These are phyloP conservation scores for Phellopilus nigrolimitatus DNA, from an alignment of 1,284 basidiomycete species.

Conservation along the genomic window DNA sequence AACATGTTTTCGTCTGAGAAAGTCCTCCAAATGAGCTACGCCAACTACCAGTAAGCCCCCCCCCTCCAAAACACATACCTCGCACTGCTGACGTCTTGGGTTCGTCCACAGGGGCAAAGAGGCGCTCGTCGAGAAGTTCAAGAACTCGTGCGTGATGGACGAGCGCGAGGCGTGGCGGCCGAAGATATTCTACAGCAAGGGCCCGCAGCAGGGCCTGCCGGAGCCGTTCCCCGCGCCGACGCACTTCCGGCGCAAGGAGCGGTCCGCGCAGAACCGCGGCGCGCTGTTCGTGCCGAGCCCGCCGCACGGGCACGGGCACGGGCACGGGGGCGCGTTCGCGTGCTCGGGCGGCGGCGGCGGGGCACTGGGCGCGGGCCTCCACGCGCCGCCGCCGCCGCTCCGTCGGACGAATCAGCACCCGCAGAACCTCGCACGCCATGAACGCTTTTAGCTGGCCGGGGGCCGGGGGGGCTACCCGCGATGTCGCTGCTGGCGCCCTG, in stretches of 20 bases:
- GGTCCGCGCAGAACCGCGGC: slow-evolving; percentile 69
- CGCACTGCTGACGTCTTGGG: slow-evolving; percentile 5
- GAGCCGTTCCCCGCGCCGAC: slow-evolving; percentile 80
- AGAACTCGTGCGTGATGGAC: slow-evolving; percentile 82
- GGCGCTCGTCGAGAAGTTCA: slow-evolving; percentile 81
- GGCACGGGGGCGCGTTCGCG: neutral
- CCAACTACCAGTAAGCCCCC: slow-evolving; percentile 71
- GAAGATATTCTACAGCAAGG: slow-evolving; percentile 78
- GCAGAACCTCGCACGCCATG: slow-evolving; percentile 15
- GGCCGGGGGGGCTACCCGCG: neutral
- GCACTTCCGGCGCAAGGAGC: slow-evolving; percentile 70
- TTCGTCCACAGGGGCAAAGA: slow-evolving; percentile 64
- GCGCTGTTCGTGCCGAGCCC: slow-evolving; percentile 52
- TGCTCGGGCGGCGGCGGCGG: neutral
- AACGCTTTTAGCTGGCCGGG: slow-evolving; percentile 1
- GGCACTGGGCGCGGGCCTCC: slow-evolving; percentile 5
- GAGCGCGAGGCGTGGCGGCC: slow-evolving; percentile 77
- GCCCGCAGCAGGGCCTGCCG: slow-evolving; percentile 64
- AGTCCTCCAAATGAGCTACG: slow-evolving; percentile 81
- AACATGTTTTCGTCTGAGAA: slow-evolving; percentile 87
- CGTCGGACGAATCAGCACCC: slow-evolving; percentile 18
- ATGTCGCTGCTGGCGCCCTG: no score
- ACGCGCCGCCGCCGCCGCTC: no score
- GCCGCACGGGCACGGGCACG: neutral
- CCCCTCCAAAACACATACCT: slow-evolving; percentile 11